Conservation (phyloP, 768 basidiomycete species). For the Kwoniella europaea region DNA sequence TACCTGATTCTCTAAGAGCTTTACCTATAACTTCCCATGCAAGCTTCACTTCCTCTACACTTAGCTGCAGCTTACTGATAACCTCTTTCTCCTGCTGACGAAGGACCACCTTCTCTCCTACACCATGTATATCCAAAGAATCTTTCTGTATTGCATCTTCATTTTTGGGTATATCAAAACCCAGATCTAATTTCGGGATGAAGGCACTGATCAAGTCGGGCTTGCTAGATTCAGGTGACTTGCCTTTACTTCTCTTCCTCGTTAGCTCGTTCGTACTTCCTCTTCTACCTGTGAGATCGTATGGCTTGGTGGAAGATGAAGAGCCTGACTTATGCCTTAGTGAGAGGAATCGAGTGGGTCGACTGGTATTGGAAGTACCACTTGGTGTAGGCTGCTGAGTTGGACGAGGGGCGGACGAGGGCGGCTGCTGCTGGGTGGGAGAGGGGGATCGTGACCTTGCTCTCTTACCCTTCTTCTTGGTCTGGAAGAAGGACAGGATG, state of each 20-base stretch:
- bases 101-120: constrained; percentile 25
- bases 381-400: constrained; percentile 1
- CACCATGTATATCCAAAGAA: constrained; percentile 22
- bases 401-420: neutral
- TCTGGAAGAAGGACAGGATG: constrained; percentile 33
- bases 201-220: neutral
- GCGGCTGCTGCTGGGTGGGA: neutral
- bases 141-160: neutral
- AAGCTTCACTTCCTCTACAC: constrained; percentile 27
- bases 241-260: constrained; percentile 13
- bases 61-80: constrained; percentile 19
- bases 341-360: constrained; percentile 5
- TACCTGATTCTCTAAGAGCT: constrained; percentile 33
- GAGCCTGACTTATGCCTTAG: constrained; percentile 3
- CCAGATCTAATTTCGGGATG: constrained; percentile 26
- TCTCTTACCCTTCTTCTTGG: constrained; percentile 33
- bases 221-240: neutral
- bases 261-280: constrained; percentile 11
- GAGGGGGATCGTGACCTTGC: neutral
- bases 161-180: constrained; percentile 3
- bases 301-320: neutral
- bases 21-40: constrained; percentile 37
- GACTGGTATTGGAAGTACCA: neutral
- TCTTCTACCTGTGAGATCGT: constrained; percentile 14
- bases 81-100: constrained; percentile 23